These are phyloP conservation scores for Septoria linicola DNA, from an alignment of 2,329 filamentous ascomycete species.

Conservation along the genomic window DNA sequence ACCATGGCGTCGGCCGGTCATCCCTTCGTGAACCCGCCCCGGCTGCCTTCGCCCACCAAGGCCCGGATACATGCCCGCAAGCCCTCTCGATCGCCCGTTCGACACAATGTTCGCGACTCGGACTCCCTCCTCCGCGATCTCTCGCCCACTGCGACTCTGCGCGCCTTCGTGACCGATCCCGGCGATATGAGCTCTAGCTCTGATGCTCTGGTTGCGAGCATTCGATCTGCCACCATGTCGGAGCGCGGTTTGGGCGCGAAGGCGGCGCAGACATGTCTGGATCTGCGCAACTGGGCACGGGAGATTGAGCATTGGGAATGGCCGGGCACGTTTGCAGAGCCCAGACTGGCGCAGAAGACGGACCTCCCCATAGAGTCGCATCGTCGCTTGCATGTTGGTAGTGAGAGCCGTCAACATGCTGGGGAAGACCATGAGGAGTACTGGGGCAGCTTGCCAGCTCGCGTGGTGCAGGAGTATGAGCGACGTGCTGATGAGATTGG, in stretches of 20 bases:
- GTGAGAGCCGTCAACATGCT: conserved; percentile 11
- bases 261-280: conserved; percentile 68
- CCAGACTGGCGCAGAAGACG: conserved; percentile 32
- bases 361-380: neutral
- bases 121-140: conserved; percentile 58
- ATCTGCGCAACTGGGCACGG: conserved; percentile 71
- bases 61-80: conserved; percentile 29
- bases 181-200: conserved; percentile 31
- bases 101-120: conserved; percentile 30
- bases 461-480: conserved; percentile 68
- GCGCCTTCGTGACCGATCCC: conserved; percentile 56
- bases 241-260: conserved; percentile 71
- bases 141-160: conserved; percentile 60
- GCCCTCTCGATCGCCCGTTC: conserved; percentile 34
- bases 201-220: conserved; percentile 51
- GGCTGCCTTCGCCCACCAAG: conserved; percentile 25
- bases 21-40: conserved; percentile 34
- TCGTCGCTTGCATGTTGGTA: no score
- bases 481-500: conserved; percentile 71
- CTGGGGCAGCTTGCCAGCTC: conserved; percentile 68
- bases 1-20: conserved; percentile 17
- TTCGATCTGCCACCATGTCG: conserved; percentile 61
- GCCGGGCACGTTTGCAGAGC: conserved; percentile 51
- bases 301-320: conserved; percentile 66
- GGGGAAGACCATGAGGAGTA: conserved; percentile 47